Base-by-base conservation (phyloP, 2,329 filamentous ascomycete species). In the Phialocephala subalpina region DNA sequence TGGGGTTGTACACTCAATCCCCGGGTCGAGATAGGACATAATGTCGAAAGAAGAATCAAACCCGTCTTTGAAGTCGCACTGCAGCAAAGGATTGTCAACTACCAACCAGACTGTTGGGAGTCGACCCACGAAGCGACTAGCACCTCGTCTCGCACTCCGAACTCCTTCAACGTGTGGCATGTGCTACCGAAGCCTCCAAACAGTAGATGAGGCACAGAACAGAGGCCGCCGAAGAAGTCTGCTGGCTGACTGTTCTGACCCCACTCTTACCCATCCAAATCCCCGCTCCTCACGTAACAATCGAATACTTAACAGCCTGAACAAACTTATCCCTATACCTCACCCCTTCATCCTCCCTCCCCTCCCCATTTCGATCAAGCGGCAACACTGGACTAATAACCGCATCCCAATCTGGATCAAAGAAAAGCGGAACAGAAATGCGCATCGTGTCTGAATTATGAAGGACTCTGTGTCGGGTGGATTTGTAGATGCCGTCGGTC, bases 381-480 rank as follows among this genome's bases (percentile, higher is more conserved):
- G 68, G 64, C 4, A 70, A 20, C 1, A 70, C 61, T 1, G 66
- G 66, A 2, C 61, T 64, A 38, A 70, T 70, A 38, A 67, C 42
- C 16, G 68, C 63, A 11, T 70, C 66, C 61, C 40, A 59, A 52
- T 70, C 68, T 18, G 66, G 66, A 36, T 65, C 63, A 33, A 70
- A 70, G 64, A 70, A 68, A 35, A 69, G 63, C 14, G 67, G 66
- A 5, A 70, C 55, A 18, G 68, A 70, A 18, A 68, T 59, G 7
- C 68, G 60, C 29, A 58, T 57, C 40, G 52, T 27, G 22, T 36
- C 56, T 8, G 56, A 60, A 22, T 63, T 63, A 22, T 67, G 55
- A 25, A 59, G 29, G 14, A 67, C 64, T 27, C 64, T 56, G 47
- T 67, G 64, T 20, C 55, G 33, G 8, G 64, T 67, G 2, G 64